Evolutionary conservation across 805 yeast genomes (phyloP).

Genomic region (Saturnispora zaruensis): DNA sequence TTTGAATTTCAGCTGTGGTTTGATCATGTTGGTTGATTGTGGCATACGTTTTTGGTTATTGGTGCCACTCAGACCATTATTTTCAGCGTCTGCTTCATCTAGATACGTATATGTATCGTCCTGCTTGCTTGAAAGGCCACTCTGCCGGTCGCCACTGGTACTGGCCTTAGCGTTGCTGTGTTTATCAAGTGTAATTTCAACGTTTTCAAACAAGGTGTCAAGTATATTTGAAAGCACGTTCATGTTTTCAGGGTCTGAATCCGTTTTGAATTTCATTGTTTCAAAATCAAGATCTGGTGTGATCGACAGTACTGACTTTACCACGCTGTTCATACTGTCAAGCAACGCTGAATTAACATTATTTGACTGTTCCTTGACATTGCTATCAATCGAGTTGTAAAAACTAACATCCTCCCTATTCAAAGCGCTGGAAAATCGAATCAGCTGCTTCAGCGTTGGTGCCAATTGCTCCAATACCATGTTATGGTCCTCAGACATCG

Average conservation of each 20-base stretch:
- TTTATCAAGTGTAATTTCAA: conserved; percentile 60
- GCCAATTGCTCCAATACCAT: conserved; percentile 26
- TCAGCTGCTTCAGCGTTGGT: conserved; percentile 44
- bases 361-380: conserved; percentile 35
- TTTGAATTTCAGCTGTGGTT: conserved; percentile 64
- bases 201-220: conserved; percentile 67
- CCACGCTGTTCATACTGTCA: conserved; percentile 34
- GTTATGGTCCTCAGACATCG: background rate
- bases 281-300: conserved; percentile 22
- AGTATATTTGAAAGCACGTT: conserved; percentile 48
- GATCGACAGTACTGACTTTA: conserved; percentile 21
- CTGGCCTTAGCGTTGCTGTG: conserved; percentile 20
- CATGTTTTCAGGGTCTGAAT: conserved; percentile 46
- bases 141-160: background rate
- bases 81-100: conserved; percentile 41
- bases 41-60: conserved; percentile 1
- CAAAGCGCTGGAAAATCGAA: conserved; percentile 59
- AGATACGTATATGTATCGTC: conserved; percentile 36
- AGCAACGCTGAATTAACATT: conserved; percentile 20
- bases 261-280: conserved; percentile 21
- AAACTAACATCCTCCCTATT: conserved; percentile 79
- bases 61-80: background rate
- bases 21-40: conserved; percentile 23
- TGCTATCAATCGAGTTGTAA: conserved; percentile 52
- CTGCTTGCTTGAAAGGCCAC: background rate